Conservation (phyloP, 129 eudicot genomes). For the Artemisia argyi region DNA sequence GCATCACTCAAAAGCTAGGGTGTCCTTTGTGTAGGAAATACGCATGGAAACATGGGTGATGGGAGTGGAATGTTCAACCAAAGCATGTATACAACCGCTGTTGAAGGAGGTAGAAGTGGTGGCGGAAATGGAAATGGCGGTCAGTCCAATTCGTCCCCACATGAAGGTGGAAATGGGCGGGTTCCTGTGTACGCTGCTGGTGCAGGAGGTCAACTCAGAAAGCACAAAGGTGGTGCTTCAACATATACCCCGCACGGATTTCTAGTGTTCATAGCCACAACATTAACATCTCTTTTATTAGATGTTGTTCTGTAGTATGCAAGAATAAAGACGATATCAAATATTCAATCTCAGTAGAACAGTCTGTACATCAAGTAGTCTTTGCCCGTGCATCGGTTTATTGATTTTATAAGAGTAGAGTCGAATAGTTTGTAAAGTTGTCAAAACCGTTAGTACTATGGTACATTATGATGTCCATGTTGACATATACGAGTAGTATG, state of each 20-base stretch:
- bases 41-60: conserved; percentile 23
- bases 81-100: conserved; percentile 24
- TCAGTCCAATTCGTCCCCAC: conserved; percentile 19
- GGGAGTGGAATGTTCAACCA: conserved; percentile 15
- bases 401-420: not conserved
- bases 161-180: conserved; percentile 20
- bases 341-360: not conserved
- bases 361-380: not conserved
- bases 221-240: conserved; percentile 29
- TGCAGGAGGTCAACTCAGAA: conserved; percentile 30
- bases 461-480: conserved; percentile 1
- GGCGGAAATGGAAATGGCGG: conserved; percentile 17
- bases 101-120: conserved; percentile 8
- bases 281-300: conserved; percentile 22
- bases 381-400: not conserved
- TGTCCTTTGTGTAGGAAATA: conserved; percentile 22
- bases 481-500: not conserved
- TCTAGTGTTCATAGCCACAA: conserved; percentile 12
- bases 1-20: not conserved
- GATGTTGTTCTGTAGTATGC: conserved; percentile 12
- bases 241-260: not conserved
- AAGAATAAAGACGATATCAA: not conserved
- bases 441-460: not conserved
- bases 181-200: conserved; percentile 45
- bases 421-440: not conserved